A percentile compares a stretch with the other conserved stretches of the same genome.
These are phyloP conservation scores for Kwoniella sp. DNA, from an alignment of 768 basidiomycete genomes.

Conservation along the genomic window DNA sequence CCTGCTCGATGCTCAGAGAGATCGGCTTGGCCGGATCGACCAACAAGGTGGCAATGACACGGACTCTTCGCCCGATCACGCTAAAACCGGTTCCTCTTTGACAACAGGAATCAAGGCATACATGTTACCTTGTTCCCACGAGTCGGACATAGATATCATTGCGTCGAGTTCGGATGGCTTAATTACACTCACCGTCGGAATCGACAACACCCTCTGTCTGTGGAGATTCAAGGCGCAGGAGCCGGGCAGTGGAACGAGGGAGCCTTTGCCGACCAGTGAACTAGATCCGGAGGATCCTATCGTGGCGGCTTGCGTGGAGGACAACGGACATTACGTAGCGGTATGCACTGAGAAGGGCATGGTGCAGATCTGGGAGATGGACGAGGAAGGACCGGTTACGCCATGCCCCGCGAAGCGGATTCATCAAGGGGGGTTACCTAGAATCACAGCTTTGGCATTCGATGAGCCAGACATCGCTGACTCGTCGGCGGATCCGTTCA, in stretches of 20 bases:
- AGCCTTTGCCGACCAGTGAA: slow-evolving; percentile 10
- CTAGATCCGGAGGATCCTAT: slow-evolving; percentile 23
- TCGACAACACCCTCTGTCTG: slow-evolving; percentile 74
- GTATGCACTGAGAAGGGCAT: slow-evolving; percentile 9
- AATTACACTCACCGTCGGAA: slow-evolving; percentile 69
- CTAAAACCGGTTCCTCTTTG: slow-evolving; percentile 17
- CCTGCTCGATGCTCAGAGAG: slow-evolving; percentile 76
- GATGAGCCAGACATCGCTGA: neutral
- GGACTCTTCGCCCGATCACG: neutral
- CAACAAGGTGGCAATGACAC: slow-evolving; percentile 15
- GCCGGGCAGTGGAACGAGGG: slow-evolving; percentile 31
- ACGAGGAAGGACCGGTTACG: slow-evolving; percentile 4
- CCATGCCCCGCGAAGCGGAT: neutral
- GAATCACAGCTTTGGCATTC: slow-evolving; percentile 12
- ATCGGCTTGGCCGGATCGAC: slow-evolving; percentile 52
- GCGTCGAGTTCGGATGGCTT: slow-evolving; percentile 70
- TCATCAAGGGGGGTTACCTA: neutral
- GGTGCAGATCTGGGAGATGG: slow-evolving; percentile 16
- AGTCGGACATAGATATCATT: slow-evolving; percentile 79
- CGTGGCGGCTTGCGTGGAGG: slow-evolving; percentile 13
- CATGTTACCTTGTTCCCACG: slow-evolving; percentile 76
- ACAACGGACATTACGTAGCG: slow-evolving; percentile 8
- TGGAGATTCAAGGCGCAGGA: slow-evolving; percentile 62
- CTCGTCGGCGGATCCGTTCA: slow-evolving; percentile 18
- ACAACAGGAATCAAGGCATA: slow-evolving; percentile 60